Evolutionary conservation across 1,139 yeast genomes (phyloP), one percentile per base, ranked within the genome.

Genomic region (Magnusiomyces fungicola): DNA sequence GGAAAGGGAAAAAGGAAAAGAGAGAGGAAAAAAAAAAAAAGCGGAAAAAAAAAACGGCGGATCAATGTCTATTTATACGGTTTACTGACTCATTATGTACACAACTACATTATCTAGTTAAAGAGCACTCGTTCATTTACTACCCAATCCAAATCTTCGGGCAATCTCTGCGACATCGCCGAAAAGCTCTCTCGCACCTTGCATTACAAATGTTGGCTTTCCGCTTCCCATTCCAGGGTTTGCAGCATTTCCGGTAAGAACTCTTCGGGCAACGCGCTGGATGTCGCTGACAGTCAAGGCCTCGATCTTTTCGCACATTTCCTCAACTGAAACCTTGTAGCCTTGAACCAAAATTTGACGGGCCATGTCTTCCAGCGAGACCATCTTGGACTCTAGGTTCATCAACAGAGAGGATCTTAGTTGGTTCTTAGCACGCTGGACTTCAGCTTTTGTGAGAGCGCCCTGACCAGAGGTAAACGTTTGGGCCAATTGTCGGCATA

Each of bases 291-390:
- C 75, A 0, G 86, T 76, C 55, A 92, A 74, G 7, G 67, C 64
- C 54, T 83, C 88, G 54, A 92, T 89, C 60, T 81, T 81, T 10
- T 69, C 71, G 51, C 92, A 83, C 96, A 92, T 89, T 60, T 89
- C 96, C 39, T 75, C 72, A 7, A 89, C 83, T 14, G 87, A 80
- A n/a, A 92, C 77, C 58, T 86, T 76, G 58, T 76, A 76, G 42
- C 88, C 89, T 62, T 85, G 89, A 50, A 88, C 80, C 67, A 87
- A 95, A 29, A 92, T 80, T 67, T 92, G 98, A 66, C 98, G 80
- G 12, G 98, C 98, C 67, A 90, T 74, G 62, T 92, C 98, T 67
- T 92, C 98, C 49, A 92, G 72, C 60, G 86, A 90, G 18, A 95
- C 95, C 73, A 92, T 76, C 64, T 85, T 88, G 57, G 94, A 81